Conservation (phyloP, 495 filamentous ascomycete species). For the Lasiosphaeris hirsuta region DNA sequence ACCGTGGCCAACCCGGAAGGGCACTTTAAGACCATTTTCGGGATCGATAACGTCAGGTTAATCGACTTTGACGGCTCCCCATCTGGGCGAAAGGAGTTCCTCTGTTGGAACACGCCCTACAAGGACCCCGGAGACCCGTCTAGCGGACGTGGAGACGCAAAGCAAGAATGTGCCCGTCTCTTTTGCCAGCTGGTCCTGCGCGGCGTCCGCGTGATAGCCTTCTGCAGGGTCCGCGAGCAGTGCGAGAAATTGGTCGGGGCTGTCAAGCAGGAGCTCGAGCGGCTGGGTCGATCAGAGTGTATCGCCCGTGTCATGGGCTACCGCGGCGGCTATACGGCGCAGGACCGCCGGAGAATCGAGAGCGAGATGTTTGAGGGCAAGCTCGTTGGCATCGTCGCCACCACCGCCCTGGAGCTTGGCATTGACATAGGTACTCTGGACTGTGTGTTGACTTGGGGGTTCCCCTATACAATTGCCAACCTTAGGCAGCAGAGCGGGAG, state of each 20-base stretch:
- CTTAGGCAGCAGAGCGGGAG: constrained; percentile 92
- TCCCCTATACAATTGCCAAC: constrained; percentile 93
- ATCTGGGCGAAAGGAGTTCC: constrained; percentile 87
- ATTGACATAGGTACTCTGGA: constrained; percentile 96
- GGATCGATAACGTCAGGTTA: constrained; percentile 70
- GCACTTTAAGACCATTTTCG: constrained; percentile 93
- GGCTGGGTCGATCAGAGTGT: constrained; percentile 68
- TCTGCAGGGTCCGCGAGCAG: constrained; percentile 80
- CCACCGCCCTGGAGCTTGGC: constrained; percentile 87
- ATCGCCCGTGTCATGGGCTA: constrained; percentile 89
- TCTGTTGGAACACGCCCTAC: constrained; percentile 98
- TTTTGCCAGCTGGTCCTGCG: constrained; percentile 88
- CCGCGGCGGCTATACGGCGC: constrained; percentile 90
- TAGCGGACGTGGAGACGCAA: constrained; percentile 77
- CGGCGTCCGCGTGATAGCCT: constrained; percentile 90
- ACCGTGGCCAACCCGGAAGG: constrained; percentile 91
- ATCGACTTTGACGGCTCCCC: constrained; percentile 93
- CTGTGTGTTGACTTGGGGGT: constrained; percentile 89
- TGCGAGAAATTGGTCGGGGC: constrained; percentile 84
- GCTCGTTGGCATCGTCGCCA: constrained; percentile 89
- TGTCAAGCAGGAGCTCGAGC: constrained; percentile 70
- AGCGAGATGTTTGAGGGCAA: constrained; percentile 96
- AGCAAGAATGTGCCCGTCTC: constrained; percentile 79
- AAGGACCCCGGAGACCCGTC: constrained; percentile 85
- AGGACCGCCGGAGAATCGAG: constrained; percentile 88